Percentiles rank a stretch among this genome's conserved stretches.
Conservation (phyloP, 2,329 filamentous ascomycete species). For the Eurotiales sp. region DNA sequence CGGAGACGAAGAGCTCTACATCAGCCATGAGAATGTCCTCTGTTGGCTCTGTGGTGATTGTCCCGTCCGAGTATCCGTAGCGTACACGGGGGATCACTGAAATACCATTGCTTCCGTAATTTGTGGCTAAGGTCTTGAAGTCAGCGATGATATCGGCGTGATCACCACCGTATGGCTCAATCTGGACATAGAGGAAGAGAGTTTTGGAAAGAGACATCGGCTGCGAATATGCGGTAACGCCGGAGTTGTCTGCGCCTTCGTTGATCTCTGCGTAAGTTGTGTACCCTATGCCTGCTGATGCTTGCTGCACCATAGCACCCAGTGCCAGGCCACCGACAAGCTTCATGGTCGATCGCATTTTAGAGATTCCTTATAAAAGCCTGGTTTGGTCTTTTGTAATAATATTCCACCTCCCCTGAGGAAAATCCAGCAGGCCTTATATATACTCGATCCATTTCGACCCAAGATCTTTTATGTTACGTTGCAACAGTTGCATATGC, state of each 20-base stretch:
- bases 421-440: too few species aligned
- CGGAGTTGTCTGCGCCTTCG: constrained; percentile 11
- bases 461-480: too few species aligned
- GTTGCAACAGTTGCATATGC: too few species aligned
- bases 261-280: constrained; percentile 5
- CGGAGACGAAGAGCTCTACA: background rate
- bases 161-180: background rate
- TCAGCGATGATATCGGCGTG: constrained; percentile 5
- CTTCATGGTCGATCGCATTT: too few species aligned
- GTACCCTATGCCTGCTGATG: constrained; percentile 2
- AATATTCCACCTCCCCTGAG: too few species aligned
- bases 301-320: background rate
- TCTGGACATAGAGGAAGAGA: constrained; percentile 11
- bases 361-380: too few species aligned
- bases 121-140: constrained; percentile 5
- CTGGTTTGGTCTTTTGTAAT: too few species aligned
- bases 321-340: too few species aligned
- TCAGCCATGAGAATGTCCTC: constrained; percentile 8
- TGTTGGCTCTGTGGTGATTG: constrained; percentile 9
- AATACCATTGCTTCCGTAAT: constrained; percentile 10
- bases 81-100: constrained; percentile 11
- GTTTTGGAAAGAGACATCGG: background rate
- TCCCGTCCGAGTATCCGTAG: constrained; percentile 4
- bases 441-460: too few species aligned
- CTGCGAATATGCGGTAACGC: background rate